Evolutionary conservation across 148 eudicot genomes (phyloP).

Genomic region (Cornus suecica): DNA sequence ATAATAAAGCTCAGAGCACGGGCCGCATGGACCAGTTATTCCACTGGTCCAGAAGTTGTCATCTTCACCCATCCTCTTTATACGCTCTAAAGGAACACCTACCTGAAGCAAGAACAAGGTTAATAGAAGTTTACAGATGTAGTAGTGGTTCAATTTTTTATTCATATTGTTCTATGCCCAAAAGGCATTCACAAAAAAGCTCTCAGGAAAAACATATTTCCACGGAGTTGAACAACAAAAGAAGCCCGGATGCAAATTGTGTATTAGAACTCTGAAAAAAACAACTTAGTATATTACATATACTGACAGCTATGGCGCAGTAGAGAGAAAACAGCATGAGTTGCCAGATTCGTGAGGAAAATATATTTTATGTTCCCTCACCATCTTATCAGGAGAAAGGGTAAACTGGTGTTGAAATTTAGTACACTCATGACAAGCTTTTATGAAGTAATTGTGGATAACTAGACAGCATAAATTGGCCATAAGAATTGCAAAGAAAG

Average conservation of each 20-base stretch:
- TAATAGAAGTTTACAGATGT: not conserved
- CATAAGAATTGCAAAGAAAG: not conserved
- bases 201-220: not conserved
- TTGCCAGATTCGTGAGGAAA: not conserved
- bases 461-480: not conserved
- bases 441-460: not conserved
- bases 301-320: not conserved
- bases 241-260: not conserved
- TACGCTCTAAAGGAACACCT: slow-evolving; percentile 77
- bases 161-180: not conserved
- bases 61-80: slow-evolving; percentile 86
- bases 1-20: slow-evolving; percentile 96
- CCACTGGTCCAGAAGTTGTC: slow-evolving; percentile 99
- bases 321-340: too few species aligned
- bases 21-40: slow-evolving; percentile 96
- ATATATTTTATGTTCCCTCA: not conserved
- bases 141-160: not conserved
- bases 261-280: not conserved
- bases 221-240: not conserved
- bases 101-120: slow-evolving; percentile 43
- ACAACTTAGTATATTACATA: not conserved
- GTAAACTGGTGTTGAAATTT: not conserved
- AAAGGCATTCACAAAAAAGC: not conserved
- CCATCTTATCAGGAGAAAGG: not conserved
- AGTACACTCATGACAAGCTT: not conserved